phyloP scores from a whole-genome alignment of 495 filamentous ascomycete genomes.

The Durotheca rogersii region DNA sequence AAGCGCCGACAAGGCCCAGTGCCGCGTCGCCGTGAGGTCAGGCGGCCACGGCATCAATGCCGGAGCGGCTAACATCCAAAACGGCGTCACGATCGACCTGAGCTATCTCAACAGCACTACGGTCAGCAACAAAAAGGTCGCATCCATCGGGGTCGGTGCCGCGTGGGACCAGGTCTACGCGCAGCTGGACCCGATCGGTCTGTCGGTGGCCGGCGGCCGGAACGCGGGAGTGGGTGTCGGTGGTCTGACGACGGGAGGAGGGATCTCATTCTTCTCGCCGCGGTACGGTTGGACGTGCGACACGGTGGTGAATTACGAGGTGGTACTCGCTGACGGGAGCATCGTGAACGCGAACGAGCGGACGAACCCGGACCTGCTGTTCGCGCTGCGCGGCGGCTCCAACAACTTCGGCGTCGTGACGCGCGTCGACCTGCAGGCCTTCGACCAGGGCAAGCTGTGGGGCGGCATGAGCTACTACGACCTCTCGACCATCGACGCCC shows the following conservation, averaged over 20 bases:
- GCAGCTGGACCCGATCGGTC: constrained; percentile 23
- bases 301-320: constrained; percentile 49
- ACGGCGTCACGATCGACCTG: no score
- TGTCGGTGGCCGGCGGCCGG: constrained; percentile 34
- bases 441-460: constrained; percentile 16
- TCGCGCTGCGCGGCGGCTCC: constrained; percentile 52
- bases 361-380: constrained; percentile 42
- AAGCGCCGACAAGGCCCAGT: no score
- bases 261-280: constrained; percentile 40
- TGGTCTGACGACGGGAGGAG: constrained; percentile 45
- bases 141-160: constrained; percentile 25
- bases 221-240: constrained; percentile 35
- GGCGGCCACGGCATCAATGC: no score
- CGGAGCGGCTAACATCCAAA: no score
- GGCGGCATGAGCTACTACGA: constrained; percentile 1
- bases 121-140: no score
- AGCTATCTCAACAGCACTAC: no score
- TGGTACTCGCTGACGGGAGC: constrained; percentile 15
- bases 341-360: constrained; percentile 35
- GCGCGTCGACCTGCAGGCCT: constrained; percentile 49
- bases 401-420: constrained; percentile 59
- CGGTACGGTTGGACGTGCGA: constrained; percentile 51
- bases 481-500: not conserved
- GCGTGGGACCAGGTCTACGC: constrained; percentile 35
- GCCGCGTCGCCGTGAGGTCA: no score